These are phyloP conservation scores for Begonia peltatifolia DNA, from an alignment of 306 rosid species.

Conservation along the genomic window DNA sequence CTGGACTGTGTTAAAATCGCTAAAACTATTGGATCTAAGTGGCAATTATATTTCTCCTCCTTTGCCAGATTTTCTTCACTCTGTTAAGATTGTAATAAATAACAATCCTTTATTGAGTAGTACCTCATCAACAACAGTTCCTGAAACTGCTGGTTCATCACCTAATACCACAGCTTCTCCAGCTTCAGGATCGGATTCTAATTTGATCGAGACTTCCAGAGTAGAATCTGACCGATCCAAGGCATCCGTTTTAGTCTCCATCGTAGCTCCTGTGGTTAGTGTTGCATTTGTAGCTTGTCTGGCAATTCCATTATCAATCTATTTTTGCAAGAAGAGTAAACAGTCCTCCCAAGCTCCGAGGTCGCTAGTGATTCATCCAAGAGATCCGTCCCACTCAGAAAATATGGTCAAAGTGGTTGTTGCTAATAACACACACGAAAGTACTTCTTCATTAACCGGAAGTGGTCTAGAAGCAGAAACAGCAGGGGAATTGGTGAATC, in stretches of 20 bases:
- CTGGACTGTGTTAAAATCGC: conserved; percentile 27
- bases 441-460: conserved; percentile 28
- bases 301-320: conserved; percentile 30
- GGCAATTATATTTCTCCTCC: conserved; percentile 40
- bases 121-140: background rate
- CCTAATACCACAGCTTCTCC: conserved; percentile 1
- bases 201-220: background rate
- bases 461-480: conserved; percentile 35
- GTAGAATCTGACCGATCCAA: background rate
- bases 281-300: conserved; percentile 33
- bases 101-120: conserved; percentile 6
- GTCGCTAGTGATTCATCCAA: conserved; percentile 42
- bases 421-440: conserved; percentile 31
- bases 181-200: conserved; percentile 1
- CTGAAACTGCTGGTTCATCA: background rate
- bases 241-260: background rate
- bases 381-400: conserved; percentile 46
- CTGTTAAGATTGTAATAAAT: conserved; percentile 15
- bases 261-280: conserved; percentile 19
- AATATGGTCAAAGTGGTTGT: conserved; percentile 27
- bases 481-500: conserved; percentile 31
- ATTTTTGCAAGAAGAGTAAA: conserved; percentile 30
- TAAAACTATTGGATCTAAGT: conserved; percentile 36
- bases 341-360: conserved; percentile 17
- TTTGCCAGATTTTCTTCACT: conserved; percentile 23